Percentiles rank a stretch among this genome's conserved stretches.
Conservation (phyloP, 495 filamentous ascomycete species). For the Aspergillus egyptiacus region DNA sequence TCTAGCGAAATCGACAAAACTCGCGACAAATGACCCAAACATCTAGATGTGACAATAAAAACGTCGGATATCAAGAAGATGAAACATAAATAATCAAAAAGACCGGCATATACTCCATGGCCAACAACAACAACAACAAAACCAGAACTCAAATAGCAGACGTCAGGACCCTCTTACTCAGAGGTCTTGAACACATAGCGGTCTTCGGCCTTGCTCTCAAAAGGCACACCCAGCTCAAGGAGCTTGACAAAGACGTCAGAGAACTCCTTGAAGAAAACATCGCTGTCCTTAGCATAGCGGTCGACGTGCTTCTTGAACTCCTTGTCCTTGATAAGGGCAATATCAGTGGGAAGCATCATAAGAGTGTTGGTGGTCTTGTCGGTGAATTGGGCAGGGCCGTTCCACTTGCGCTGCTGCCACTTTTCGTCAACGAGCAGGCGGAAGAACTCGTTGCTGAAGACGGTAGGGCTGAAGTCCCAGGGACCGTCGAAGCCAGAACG, state of each 20-base stretch:
- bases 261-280: constrained; percentile 92
- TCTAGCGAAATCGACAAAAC: constrained; percentile 5
- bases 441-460: constrained; percentile 93
- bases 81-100: constrained; percentile 11
- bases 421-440: constrained; percentile 82
- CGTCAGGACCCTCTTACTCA: constrained; percentile 25
- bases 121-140: constrained; percentile 8
- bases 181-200: constrained; percentile 71
- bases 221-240: constrained; percentile 93
- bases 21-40: constrained; percentile 1
- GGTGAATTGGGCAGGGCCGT: constrained; percentile 78
- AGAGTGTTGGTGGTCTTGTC: constrained; percentile 78
- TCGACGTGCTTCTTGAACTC: constrained; percentile 77
- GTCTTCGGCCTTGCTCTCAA: constrained; percentile 60
- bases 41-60: constrained; percentile 12
- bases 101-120: constrained; percentile 6
- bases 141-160: constrained; percentile 6
- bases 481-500: constrained; percentile 86
- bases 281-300: constrained; percentile 87
- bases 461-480: constrained; percentile 94
- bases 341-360: constrained; percentile 97
- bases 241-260: constrained; percentile 69
- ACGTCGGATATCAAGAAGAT: constrained; percentile 33
- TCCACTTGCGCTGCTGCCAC: constrained; percentile 91
- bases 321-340: constrained; percentile 85